Evolutionary conservation across 371 early-diverging fungal species (phyloP), one percentile per base, ranked within the genome.

Genomic region (Neoconidiobolus thromboides): DNA sequence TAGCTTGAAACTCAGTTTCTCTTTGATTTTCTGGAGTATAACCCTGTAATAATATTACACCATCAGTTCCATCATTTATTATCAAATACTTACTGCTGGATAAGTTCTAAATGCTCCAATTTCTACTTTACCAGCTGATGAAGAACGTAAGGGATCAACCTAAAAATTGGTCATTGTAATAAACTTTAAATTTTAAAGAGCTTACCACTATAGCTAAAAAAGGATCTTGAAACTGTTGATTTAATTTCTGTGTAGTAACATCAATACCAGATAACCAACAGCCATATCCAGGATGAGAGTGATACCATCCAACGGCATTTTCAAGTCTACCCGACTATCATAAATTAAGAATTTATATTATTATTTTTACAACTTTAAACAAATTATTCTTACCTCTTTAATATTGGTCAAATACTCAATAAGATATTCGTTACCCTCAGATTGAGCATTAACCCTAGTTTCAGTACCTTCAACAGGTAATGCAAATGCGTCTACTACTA

Each of bases 211-310:
- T 85, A 6, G 98, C 98, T 5, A 93, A 77, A 63, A 82, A 97
- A 2, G 98, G 98, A 58, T 97, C 98, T 66, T 90, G 91, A 71
- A 77, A 92, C 68, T 85, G 79, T 67, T 97, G 96, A 70, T 96
- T 93, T 46, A 89, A 70, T 83, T 82, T 87, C 68, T 97, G 96
- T 9, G 98, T 97, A 57, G 78, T 76, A 37, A 96, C 96, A 67
- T 97, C 98, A 67, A 97, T 96, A 37, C 98, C 96, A 3, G 96
- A 95, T 57, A 97, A 76, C 98, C 98, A 97, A 72, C 96, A 96
- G 1, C 96, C 96, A 66, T 96, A 97, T 10, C 98, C 98, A 14
- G 98, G 98, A 73, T 97, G 98, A 47, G 86, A 86, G 68, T 97
- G 98, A 74, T 97, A 97, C 98, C 98, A 97, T 1, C 98, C 98